These are phyloP conservation scores for Periconia digitata DNA, from an alignment of 2,329 filamentous ascomycete genomes.

Conservation along the genomic window DNA sequence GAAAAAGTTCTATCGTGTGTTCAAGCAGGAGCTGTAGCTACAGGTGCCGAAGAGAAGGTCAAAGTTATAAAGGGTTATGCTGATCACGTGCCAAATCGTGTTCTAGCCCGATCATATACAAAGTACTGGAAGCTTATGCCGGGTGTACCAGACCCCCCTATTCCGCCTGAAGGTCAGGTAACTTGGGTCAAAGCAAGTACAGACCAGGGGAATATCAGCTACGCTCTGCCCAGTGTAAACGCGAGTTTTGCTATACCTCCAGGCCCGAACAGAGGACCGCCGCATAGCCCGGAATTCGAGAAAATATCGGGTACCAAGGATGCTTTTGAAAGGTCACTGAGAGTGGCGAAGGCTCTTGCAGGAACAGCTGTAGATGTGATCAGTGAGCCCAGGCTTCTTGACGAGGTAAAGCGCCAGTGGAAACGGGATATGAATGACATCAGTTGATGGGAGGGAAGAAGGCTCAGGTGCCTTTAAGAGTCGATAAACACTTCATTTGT, in stretches of 20 bases:
- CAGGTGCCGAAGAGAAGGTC: conserved; percentile 53
- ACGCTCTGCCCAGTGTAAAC: conserved; percentile 59
- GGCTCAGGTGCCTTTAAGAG: too few species aligned
- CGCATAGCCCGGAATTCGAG: conserved; percentile 47
- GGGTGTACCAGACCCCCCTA: conserved; percentile 15
- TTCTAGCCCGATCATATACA: conserved; percentile 46
- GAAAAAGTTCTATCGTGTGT: conserved; percentile 46
- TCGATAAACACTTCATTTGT: too few species aligned
- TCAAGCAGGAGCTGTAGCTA: conserved; percentile 51
- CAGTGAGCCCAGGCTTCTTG: conserved; percentile 8
- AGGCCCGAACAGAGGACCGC: conserved; percentile 34
- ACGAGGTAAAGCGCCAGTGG: conserved; percentile 14
- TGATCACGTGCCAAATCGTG: conserved; percentile 58
- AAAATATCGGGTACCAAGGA: conserved; percentile 39
- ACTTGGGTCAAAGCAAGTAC: conserved; percentile 53
- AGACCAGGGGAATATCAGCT: conserved; percentile 62
- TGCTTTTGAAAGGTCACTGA: conserved; percentile 36
- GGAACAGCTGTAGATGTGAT: conserved; percentile 43
- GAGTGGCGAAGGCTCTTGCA: conserved; percentile 40
- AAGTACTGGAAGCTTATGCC: conserved; percentile 25
- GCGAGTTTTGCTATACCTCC: conserved; percentile 53
- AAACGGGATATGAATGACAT: conserved; percentile 10
- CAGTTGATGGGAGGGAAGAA: neutral
- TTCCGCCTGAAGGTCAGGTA: conserved; percentile 14
- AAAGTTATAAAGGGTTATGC: conserved; percentile 51